Conservation (phyloP, 169 alveolate species). For the Miamiensis avidus region DNA sequence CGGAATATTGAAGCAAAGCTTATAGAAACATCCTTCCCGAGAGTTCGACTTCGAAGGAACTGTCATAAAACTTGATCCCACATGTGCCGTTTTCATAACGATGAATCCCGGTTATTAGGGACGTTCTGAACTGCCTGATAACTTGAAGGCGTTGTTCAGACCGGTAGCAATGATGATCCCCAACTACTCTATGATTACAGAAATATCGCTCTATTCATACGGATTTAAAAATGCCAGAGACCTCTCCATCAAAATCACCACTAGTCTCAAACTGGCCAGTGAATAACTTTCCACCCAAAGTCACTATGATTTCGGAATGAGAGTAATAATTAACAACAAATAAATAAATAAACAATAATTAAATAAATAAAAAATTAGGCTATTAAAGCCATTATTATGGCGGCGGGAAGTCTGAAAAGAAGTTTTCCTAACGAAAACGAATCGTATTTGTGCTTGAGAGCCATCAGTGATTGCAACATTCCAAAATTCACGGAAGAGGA, state of each 20-base stretch:
- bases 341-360: too few relatives aligned
- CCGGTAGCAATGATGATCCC: constrained; percentile 88
- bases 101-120: constrained; percentile 87
- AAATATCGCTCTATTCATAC: constrained; percentile 72
- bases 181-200: constrained; percentile 79
- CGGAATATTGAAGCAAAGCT: constrained; percentile 40
- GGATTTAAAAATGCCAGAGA: constrained; percentile 76
- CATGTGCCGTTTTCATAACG: constrained; percentile 85
- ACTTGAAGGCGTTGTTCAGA: constrained; percentile 73
- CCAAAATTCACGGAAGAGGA: constrained; percentile 77
- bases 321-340: constrained; percentile 20
- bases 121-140: constrained; percentile 71
- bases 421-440: constrained; percentile 53
- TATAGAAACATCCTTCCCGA: constrained; percentile 44
- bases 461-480: constrained; percentile 74
- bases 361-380: constrained; percentile 30
- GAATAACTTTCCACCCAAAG: constrained; percentile 71
- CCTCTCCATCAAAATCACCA: constrained; percentile 60
- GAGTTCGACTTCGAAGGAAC: constrained; percentile 79
- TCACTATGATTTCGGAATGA: constrained; percentile 84
- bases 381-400: constrained; percentile 63
- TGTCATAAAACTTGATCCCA: constrained; percentile 70
- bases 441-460: constrained; percentile 58
- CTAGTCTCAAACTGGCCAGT: constrained; percentile 61
- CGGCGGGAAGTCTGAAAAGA: constrained; percentile 71